phyloP scores from a whole-genome alignment of 805 yeast species.

The Pichia gijzeniarum region DNA sequence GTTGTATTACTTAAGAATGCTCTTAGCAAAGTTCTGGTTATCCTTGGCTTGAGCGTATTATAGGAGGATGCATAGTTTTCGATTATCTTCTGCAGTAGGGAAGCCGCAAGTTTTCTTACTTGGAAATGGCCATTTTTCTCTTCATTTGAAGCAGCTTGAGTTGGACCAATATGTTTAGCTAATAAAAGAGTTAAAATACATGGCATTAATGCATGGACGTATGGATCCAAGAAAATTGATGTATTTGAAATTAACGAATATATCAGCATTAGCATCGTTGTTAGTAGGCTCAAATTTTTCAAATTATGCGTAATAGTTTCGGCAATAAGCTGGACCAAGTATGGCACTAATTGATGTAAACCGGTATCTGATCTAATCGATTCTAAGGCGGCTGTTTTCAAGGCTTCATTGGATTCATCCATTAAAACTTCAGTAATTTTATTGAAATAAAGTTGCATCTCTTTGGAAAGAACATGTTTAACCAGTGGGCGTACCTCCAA shows the following conservation, averaged over 20 bases:
- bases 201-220: conserved; percentile 96
- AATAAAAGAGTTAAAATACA: conserved; percentile 82
- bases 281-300: conserved; percentile 58
- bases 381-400: conserved; percentile 74
- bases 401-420: conserved; percentile 42
- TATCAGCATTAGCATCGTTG: conserved; percentile 84
- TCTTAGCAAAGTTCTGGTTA: conserved; percentile 84
- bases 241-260: conserved; percentile 78
- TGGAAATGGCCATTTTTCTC: conserved; percentile 38
- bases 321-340: conserved; percentile 91
- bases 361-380: conserved; percentile 92
- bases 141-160: conserved; percentile 16
- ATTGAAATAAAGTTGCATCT: conserved; percentile 88
- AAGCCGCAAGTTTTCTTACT: conserved; percentile 83
- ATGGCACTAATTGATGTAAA: conserved; percentile 91
- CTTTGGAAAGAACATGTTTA: conserved; percentile 91
- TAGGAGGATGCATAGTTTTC: conserved; percentile 76
- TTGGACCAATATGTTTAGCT: conserved; percentile 77
- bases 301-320: conserved; percentile 90
- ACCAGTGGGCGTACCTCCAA: conserved; percentile 78
- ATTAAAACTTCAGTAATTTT: conserved; percentile 76
- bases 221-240: conserved; percentile 87
- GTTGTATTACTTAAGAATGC: conserved; percentile 72
- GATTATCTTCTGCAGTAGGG: conserved; percentile 73
- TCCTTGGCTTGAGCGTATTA: conserved; percentile 85